Evolutionary conservation across 2,329 filamentous ascomycete genomes (phyloP).

Genomic region (Calonectria pseudoturangicola): DNA sequence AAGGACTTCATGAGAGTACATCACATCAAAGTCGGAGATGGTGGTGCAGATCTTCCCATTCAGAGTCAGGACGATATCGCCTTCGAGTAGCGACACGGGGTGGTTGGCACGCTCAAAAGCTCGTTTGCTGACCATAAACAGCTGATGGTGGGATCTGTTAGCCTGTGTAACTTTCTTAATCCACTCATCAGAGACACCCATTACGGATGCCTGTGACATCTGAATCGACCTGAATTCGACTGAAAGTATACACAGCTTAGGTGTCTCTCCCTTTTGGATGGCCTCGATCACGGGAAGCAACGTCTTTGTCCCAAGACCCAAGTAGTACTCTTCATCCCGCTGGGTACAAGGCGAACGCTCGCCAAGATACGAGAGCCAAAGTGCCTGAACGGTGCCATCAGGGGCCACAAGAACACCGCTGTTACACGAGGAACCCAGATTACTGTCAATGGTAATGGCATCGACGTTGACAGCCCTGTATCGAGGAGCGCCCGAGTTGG

Average conservation of each 20-base stretch:
- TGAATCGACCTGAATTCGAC: constrained; percentile 96
- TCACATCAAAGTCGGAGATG: constrained; percentile 93
- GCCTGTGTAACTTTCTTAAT: constrained; percentile 91
- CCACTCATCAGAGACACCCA: constrained; percentile 98
- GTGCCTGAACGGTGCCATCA: constrained; percentile 93
- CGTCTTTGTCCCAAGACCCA: constrained; percentile 91
- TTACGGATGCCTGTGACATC: constrained; percentile 97
- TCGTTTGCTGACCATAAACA: constrained; percentile 98
- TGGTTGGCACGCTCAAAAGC: constrained; percentile 75
- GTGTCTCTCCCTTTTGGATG: constrained; percentile 86
- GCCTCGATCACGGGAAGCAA: constrained; percentile 91
- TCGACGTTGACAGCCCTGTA: constrained; percentile 97
- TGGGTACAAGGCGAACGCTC: constrained; percentile 86
- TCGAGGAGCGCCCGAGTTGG: constrained; percentile 91
- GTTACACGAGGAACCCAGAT: constrained; percentile 91
- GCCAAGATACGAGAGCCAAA: constrained; percentile 98
- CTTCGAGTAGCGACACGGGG: constrained; percentile 82
- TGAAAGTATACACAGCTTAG: constrained; percentile 91
- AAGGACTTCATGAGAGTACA: constrained; percentile 91
- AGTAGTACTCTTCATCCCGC: constrained; percentile 96
- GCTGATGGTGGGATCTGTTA: constrained; percentile 93
- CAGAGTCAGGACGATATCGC: constrained; percentile 92
- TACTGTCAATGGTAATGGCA: constrained; percentile 97
- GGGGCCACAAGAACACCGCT: constrained; percentile 93
- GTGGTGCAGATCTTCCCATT: constrained; percentile 95